These are phyloP conservation scores for Zalaria sp. DNA, from an alignment of 2,329 filamentous ascomycete species.

Conservation along the genomic window DNA sequence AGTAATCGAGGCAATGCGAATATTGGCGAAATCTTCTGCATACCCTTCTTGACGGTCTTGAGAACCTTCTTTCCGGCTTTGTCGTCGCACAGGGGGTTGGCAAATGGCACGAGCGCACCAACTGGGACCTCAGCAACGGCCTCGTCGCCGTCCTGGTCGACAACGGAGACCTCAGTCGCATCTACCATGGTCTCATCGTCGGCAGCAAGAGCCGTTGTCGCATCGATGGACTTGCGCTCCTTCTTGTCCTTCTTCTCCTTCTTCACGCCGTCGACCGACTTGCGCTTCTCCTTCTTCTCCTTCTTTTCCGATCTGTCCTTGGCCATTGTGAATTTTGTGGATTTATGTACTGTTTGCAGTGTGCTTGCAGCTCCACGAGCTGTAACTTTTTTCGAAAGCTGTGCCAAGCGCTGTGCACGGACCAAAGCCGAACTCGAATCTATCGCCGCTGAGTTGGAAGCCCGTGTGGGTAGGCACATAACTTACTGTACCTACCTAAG, in stretches of 20 bases:
- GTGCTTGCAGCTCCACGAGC: too few relatives aligned
- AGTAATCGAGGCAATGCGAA: neutral
- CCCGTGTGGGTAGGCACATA: too few relatives aligned
- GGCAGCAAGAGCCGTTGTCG: conserved; percentile 49
- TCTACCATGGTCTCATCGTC: conserved; percentile 42
- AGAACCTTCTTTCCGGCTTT: conserved; percentile 57
- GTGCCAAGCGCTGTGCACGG: too few relatives aligned
- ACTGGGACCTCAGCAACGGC: conserved; percentile 17
- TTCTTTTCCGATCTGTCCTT: conserved; percentile 27
- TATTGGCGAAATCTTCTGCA: conserved; percentile 5
- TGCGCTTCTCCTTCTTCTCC: conserved; percentile 23
- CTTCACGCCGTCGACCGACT: conserved; percentile 19
- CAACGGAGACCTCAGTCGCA: conserved; percentile 21
- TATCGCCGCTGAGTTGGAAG: too few relatives aligned
- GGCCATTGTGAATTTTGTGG: conserved; percentile 13
- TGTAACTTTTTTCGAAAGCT: too few relatives aligned
- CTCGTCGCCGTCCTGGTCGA: conserved; percentile 13
- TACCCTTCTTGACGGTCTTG: conserved; percentile 50
- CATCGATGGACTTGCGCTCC: conserved; percentile 46
- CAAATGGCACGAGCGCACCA: conserved; percentile 64
- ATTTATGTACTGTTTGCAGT: too few relatives aligned
- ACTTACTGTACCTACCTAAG: too few relatives aligned
- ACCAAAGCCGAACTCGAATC: too few relatives aligned
- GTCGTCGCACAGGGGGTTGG: conserved; percentile 64
- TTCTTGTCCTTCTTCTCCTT: conserved; percentile 44